These are phyloP conservation scores for Hyparrhenia diplandra DNA, from an alignment of 176 grass and related monocot species.

Conservation along the genomic window DNA sequence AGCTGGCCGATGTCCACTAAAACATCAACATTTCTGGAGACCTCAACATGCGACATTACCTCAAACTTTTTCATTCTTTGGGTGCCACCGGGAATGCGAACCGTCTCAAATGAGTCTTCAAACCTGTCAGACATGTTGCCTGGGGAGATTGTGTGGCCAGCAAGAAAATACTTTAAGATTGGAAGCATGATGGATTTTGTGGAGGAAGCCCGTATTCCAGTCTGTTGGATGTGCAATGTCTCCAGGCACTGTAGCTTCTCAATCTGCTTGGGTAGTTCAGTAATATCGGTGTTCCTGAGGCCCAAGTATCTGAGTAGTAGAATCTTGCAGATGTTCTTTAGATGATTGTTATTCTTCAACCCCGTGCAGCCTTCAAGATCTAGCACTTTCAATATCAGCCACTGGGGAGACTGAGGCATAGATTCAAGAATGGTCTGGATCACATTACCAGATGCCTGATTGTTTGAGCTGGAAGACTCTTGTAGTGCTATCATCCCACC, in stretches of 20 bases:
- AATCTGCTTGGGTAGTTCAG: not conserved
- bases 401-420: not conserved
- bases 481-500: not conserved
- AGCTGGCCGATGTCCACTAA: not conserved
- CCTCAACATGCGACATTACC: not conserved
- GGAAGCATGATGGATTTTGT: not conserved
- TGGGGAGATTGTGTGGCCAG: not conserved
- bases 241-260: not conserved
- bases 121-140: not conserved
- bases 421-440: not conserved
- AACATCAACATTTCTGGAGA: not conserved
- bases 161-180: not conserved
- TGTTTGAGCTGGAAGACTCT: not conserved
- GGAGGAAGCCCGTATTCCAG: not conserved
- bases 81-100: not conserved
- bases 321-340: conserved; percentile 26
- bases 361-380: conserved; percentile 19
- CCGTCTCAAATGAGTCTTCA: not conserved
- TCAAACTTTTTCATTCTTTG: not conserved
- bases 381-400: conserved; percentile 3
- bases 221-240: conserved; percentile 22
- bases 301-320: conserved; percentile 25
- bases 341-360: not conserved
- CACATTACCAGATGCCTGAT: too few species aligned
- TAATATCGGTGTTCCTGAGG: not conserved